These are phyloP conservation scores for Rhynchospora tenuis DNA, from an alignment of 176 grass and related monocot genomes.

Conservation along the genomic window DNA sequence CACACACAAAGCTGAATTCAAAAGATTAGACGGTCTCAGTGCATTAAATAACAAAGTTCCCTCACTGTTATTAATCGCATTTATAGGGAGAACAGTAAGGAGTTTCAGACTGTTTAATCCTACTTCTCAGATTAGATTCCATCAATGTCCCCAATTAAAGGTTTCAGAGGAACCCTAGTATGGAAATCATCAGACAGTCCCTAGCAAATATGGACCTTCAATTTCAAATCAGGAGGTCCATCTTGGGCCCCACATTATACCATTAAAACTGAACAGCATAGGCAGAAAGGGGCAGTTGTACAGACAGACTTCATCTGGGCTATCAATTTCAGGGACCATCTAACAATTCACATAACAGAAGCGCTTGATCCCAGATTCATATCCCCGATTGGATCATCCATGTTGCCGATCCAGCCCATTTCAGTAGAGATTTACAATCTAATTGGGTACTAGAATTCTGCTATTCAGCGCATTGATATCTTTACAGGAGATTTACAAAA, in stretches of 20 bases:
- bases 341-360: not conserved
- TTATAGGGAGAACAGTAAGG: not conserved
- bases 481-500: not conserved
- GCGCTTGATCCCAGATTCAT: not conserved
- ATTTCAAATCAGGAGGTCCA: not conserved
- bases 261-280: not conserved
- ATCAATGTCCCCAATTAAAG: not conserved
- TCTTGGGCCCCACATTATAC: not conserved
- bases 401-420: not conserved
- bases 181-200: not conserved
- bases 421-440: not conserved
- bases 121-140: not conserved
- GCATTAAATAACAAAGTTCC: not conserved
- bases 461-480: not conserved
- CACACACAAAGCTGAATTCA: conserved; percentile 73
- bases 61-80: not conserved
- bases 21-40: conserved; percentile 6
- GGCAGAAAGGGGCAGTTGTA: not conserved
- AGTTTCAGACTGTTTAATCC: not conserved
- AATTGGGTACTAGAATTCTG: not conserved
- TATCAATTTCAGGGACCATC: not conserved
- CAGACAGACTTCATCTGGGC: not conserved
- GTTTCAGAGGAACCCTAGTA: not conserved
- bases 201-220: not conserved
- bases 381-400: not conserved